A percentile compares a stretch with the other conserved stretches of the same genome.
Conservation (phyloP, 345 rosid genomes). For the Rhodomyrtus tomentosa region DNA sequence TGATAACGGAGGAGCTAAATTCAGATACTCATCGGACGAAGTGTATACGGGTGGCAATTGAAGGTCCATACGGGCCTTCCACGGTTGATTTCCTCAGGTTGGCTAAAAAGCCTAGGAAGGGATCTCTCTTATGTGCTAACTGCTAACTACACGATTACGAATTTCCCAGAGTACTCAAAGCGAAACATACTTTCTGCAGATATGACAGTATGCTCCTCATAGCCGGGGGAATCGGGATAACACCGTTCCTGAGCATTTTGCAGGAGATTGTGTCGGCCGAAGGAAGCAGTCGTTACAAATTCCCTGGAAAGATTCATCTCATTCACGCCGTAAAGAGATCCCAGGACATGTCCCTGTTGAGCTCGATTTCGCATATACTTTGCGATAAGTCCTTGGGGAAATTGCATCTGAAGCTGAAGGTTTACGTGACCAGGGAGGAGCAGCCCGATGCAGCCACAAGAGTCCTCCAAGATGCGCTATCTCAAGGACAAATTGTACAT, state of each 20-base stretch:
- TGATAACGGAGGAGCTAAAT: constrained; percentile 25
- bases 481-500: constrained; percentile 30
- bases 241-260: constrained; percentile 71
- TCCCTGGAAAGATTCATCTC: constrained; percentile 43
- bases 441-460: constrained; percentile 18
- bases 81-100: constrained; percentile 57
- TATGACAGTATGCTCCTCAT: constrained; percentile 58
- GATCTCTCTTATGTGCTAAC: not conserved
- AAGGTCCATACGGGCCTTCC: constrained; percentile 89
- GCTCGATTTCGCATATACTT: constrained; percentile 41
- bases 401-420: constrained; percentile 38
- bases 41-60: constrained; percentile 36
- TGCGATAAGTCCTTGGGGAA: constrained; percentile 19
- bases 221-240: constrained; percentile 81
- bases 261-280: constrained; percentile 38
- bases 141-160: not conserved
- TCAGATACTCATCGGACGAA: constrained; percentile 16
- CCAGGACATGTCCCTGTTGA: constrained; percentile 44
- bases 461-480: constrained; percentile 29
- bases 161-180: not conserved
- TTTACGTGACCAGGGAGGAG: constrained; percentile 58
- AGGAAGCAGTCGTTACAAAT: constrained; percentile 17
- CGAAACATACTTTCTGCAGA: constrained; percentile 25
- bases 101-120: not conserved
- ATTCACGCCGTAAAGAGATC: constrained; percentile 40